These are phyloP conservation scores for cucumber (Cucumis sativus) DNA, from an alignment of 306 rosid genomes.

Conservation along the genomic window DNA sequence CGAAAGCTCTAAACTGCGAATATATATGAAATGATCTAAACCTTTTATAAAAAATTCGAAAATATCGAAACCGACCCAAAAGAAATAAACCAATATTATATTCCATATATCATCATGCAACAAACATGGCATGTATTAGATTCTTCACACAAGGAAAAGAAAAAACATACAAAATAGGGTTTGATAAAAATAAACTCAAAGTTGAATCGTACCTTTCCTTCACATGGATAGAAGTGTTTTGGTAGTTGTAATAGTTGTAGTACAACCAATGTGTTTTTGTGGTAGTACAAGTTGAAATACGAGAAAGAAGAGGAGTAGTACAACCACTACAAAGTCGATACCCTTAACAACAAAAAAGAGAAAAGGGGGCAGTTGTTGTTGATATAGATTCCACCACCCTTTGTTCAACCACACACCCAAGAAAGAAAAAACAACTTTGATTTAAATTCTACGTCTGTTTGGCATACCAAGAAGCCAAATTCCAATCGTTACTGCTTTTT, in stretches of 20 bases:
- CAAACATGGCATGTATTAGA: background rate
- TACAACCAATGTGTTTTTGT: background rate
- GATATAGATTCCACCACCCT: background rate
- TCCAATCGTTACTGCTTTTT: background rate
- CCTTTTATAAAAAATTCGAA: background rate
- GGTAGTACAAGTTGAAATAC: background rate
- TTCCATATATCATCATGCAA: background rate
- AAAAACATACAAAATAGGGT: background rate
- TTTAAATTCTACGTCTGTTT: background rate
- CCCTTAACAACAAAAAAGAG: background rate
- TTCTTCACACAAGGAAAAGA: background rate
- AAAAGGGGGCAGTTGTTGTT: background rate
- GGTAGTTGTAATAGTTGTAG: background rate
- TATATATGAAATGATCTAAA: background rate
- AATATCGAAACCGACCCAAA: background rate
- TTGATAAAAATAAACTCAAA: background rate
- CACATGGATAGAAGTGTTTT: background rate
- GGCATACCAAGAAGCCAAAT: background rate
- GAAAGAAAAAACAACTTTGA: no score
- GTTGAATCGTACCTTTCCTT: background rate
- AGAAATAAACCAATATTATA: background rate
- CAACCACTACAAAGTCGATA: background rate
- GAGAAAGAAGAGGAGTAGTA: background rate
- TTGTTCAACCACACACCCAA: background rate
- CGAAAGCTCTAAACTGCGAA: background rate